Base-by-base conservation (phyloP, 352 stramenopile genomes). In the Phytophthora tubulina region DNA sequence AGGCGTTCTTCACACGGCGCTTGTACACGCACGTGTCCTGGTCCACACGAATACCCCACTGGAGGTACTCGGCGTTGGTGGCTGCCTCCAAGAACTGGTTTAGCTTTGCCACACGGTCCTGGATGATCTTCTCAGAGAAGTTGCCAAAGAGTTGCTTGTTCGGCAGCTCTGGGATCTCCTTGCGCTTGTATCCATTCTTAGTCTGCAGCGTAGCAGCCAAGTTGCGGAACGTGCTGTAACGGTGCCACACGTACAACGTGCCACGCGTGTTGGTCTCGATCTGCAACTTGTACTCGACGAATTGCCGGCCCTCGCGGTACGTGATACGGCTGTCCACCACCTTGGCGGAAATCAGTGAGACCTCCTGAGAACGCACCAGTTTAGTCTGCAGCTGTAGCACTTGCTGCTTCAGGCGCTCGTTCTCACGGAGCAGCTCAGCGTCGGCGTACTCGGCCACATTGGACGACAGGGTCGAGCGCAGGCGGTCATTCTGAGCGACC, bases 181-280 rank as follows among this genome's bases (percentile, higher is more conserved):
- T 89, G 54, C 81, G 79, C 70, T 88, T 87, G 73, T 91, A 90
- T 31, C 81, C 79, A 60, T 92, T 90, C 78, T 92, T 92, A n/a
- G 81, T 89, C 68, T 91, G 81, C 36, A 92, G 64, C 21, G 85
- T 90, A 14, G 81, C 84, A 8, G 85, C 85, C 32, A 92, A 41
- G 74, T 92, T 92, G n/a, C 82, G 82, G 80, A 92, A 92, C 49
- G 85, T 92, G 56, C 81, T 90, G 81, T 92, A 92, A 13, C 85
- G 85, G 61, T 92, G 85, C 85, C 85, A 92, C 66, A 92, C 81
- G 44, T 85, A 89, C 53, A 92, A 45, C 3, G 82, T 91, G 17
- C 85, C 85, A 32, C 82, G 85, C 10, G 76, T 91, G 66, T 91
- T 88, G 0, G 85, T 91, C 72, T 92, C 82, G 61, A 92, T 90